phyloP scores from a whole-genome alignment of 2,329 filamentous ascomycete genomes.

The Stachybotrys echinatus region DNA sequence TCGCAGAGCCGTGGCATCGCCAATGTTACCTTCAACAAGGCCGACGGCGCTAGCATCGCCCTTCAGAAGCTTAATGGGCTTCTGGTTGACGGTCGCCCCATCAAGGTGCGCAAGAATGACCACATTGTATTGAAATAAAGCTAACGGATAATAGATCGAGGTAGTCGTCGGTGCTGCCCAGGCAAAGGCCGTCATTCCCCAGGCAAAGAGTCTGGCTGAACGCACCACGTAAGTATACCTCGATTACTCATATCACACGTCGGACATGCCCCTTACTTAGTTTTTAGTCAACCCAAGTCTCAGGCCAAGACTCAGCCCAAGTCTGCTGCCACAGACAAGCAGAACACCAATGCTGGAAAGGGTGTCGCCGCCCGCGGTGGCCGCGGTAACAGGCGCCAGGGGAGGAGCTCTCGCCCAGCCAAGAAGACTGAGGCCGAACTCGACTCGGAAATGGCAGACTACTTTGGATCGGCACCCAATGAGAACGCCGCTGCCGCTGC shows the following conservation, averaged over 20 bases:
- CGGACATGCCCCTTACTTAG: no score
- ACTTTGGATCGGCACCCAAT: conserved; percentile 59
- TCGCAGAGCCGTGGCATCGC: conserved; percentile 89
- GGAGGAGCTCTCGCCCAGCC: conserved; percentile 55
- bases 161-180: conserved; percentile 77
- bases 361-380: conserved; percentile 36
- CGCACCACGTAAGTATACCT: conserved; percentile 60
- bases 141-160: conserved; percentile 62
- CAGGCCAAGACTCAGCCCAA: conserved; percentile 67
- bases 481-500: conserved; percentile 40
- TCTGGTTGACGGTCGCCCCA: conserved; percentile 81
- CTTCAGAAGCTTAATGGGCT: conserved; percentile 81
- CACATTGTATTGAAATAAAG: not conserved
- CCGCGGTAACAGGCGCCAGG: conserved; percentile 47
- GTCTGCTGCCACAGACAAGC: conserved; percentile 72
- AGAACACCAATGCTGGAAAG: conserved; percentile 44
- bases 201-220: conserved; percentile 70
- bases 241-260: conserved; percentile 2
- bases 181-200: conserved; percentile 60
- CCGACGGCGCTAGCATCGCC: conserved; percentile 79
- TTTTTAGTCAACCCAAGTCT: conserved; percentile 28
- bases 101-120: conserved; percentile 63
- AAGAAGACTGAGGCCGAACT: conserved; percentile 94
- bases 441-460: conserved; percentile 96
- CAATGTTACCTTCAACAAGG: conserved; percentile 78